phyloP scores from a whole-genome alignment of 192 early-diverging fungal genomes.

The Coemansia reversa region DNA sequence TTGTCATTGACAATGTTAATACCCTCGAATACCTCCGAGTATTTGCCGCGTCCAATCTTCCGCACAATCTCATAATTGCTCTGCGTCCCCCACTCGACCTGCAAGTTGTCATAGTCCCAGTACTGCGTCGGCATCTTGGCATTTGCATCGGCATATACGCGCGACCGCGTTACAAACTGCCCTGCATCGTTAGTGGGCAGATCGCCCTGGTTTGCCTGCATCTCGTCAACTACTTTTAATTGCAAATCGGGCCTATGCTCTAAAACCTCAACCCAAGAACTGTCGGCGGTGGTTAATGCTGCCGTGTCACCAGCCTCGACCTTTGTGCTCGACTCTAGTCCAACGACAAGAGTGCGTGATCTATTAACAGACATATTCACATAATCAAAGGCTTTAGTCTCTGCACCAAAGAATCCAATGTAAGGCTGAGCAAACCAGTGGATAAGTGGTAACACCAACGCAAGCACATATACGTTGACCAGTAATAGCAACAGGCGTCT shows the following conservation, averaged over 20 bases:
- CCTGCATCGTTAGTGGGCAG: conserved; percentile 31
- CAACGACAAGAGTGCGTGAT: conserved; percentile 3
- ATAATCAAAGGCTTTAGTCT: conserved; percentile 8
- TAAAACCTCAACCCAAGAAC: conserved; percentile 28
- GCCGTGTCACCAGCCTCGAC: conserved; percentile 1
- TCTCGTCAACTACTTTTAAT: conserved; percentile 8
- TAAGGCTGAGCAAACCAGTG: conserved; percentile 20
- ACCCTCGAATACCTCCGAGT: conserved; percentile 99
- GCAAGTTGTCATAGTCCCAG: conserved; percentile 97
- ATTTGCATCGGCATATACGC: conserved; percentile 91
- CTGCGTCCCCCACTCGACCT: conserved; percentile 88
- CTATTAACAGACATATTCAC: conserved; percentile 5
- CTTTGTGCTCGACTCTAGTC: conserved; percentile 3
- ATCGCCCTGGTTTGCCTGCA: conserved; percentile 37
- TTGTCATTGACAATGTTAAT: conserved; percentile 80
- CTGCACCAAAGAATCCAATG: neutral
- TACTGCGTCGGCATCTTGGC: conserved; percentile 76
- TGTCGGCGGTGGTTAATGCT: neutral
- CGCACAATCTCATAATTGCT: conserved; percentile 98
- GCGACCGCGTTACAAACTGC: conserved; percentile 60
- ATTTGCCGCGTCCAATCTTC: conserved; percentile 98
- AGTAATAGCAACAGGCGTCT: conserved; percentile 11
- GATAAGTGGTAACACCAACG: conserved; percentile 14
- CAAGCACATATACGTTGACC: conserved; percentile 19
- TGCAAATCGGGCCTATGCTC: conserved; percentile 7